These are phyloP conservation scores for Tricholoma furcatifolium DNA, from an alignment of 768 basidiomycete species.

Conservation along the genomic window DNA sequence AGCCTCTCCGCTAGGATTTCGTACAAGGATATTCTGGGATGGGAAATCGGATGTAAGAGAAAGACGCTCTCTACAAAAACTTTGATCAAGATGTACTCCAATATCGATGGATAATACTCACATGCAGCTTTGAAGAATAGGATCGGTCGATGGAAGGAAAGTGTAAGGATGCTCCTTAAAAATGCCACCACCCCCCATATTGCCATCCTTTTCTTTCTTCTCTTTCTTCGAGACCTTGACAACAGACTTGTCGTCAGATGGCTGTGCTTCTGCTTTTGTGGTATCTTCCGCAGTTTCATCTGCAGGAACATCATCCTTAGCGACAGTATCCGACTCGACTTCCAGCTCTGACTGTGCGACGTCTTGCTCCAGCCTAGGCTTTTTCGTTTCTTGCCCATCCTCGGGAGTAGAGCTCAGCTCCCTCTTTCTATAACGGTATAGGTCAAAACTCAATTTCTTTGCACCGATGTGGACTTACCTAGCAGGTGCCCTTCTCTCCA, in stretches of 20 bases:
- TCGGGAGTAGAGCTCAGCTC: constrained; percentile 36
- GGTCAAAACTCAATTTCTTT: background rate
- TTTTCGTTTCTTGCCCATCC: constrained; percentile 50
- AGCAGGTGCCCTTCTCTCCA: constrained; percentile 47
- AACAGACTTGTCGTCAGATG: background rate
- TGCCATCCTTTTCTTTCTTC: constrained; percentile 18
- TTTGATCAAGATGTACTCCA: background rate
- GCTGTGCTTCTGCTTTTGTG: background rate
- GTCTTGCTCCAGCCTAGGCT: constrained; percentile 39
- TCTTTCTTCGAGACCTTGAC: constrained; percentile 13
- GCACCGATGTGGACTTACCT: constrained; percentile 16
- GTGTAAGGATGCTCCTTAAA: constrained; percentile 95
- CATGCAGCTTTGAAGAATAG: constrained; percentile 71
- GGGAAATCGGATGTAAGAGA: constrained; percentile 74
- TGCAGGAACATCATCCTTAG: background rate
- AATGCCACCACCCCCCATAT: constrained; percentile 28
- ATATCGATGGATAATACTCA: constrained; percentile 34
- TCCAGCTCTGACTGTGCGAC: background rate
- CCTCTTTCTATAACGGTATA: constrained; percentile 43
- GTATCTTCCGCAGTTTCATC: constrained; percentile 2
- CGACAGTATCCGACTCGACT: constrained; percentile 13
- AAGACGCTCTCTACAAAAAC: constrained; percentile 58
- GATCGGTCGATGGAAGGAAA: constrained; percentile 70
- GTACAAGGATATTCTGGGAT: constrained; percentile 73
- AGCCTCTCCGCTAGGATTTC: constrained; percentile 73